Evolutionary conservation across 208 protist genomes (phyloP), one percentile per base, ranked within the genome.

Genomic region (Crithidia thermophila): DNA sequence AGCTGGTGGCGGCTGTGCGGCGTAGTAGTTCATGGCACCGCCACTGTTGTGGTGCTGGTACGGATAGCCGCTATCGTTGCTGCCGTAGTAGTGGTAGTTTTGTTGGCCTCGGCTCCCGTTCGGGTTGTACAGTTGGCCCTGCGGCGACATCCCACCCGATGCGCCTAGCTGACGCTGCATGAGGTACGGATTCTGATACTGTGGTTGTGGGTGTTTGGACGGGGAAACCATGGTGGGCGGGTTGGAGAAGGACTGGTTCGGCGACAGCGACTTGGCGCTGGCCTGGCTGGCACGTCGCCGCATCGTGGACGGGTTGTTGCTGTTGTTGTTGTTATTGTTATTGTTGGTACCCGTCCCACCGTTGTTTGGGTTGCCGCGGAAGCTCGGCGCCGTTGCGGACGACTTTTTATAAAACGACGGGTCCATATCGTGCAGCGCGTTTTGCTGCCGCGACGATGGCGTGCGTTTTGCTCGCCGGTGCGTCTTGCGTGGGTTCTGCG

Each of bases 331-430:
- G 39, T 46, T 46, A 36, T 45, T 31, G 55, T 46, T 61, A 27
- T 14, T 45, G 52, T n/a, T n/a, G n/a, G n/a, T n/a, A n/a, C n/a
- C n/a, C n/a, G n/a, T n/a, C n/a, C n/a, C 20, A 20, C 23, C 39
- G 55, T 49, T 36, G 39, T 18, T 49, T 16, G 27, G n/a, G n/a
- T n/a, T n/a, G n/a, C n/a, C n/a, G n/a, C 40, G 55, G 25, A 61
- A 61, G 55, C 55, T 61, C 0, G 55, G 55, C 4, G 55, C 40
- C 16, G 55, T 49, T 11, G 55, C 46, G 1, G 55, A 61, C 40
- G 39, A 49, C 40, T 49, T 61, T 27, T 61, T 61, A 16, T 61
- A 49, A 23, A 61, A 49, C 3, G 55, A 61, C n/a, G 55, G 55
- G 40, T 61, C 55, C 55, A 49, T 61, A 39, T 61, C 49, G 55